phyloP scores from a whole-genome alignment of 1,284 basidiomycete species.

The Cryptococcus sp. region DNA sequence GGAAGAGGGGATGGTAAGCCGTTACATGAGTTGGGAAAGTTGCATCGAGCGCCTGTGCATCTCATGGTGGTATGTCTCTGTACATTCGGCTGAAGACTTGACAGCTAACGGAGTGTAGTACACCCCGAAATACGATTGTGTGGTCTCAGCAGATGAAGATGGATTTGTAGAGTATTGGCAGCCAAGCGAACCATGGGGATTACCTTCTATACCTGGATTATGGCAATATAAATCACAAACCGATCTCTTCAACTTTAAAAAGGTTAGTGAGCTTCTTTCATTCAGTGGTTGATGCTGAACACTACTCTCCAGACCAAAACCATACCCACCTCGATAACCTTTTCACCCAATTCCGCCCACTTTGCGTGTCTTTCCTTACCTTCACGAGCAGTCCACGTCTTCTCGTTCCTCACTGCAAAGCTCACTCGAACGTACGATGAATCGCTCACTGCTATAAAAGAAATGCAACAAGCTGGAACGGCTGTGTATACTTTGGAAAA shows the following conservation, averaged over 20 bases:
- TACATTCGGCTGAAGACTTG: not conserved
- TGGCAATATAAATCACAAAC: constrained; percentile 91
- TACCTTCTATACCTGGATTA: constrained; percentile 70
- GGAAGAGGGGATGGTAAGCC: constrained; percentile 78
- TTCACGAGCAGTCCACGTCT: constrained; percentile 88
- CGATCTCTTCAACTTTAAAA: constrained; percentile 97
- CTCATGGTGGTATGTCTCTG: constrained; percentile 69
- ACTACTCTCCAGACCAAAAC: constrained; percentile 66
- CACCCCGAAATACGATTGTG: constrained; percentile 81
- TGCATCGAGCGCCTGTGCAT: constrained; percentile 85
- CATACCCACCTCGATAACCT: constrained; percentile 79
- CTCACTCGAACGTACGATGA: constrained; percentile 92
- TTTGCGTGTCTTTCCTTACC: constrained; percentile 90
- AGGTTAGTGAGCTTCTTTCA: constrained; percentile 54
- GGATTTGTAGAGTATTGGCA: constrained; percentile 98
- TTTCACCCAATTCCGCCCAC: constrained; percentile 80
- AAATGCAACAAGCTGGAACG: constrained; percentile 95
- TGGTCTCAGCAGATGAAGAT: constrained; percentile 88
- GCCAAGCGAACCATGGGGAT: constrained; percentile 76
- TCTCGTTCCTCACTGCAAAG: constrained; percentile 86
- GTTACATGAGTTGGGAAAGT: constrained; percentile 64
- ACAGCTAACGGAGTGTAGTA: constrained; percentile 57
- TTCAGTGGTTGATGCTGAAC: too few species aligned
- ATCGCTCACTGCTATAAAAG: constrained; percentile 81
- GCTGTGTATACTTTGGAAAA: constrained; percentile 88